These are phyloP conservation scores for Leucogyrophana mollusca DNA, from an alignment of 768 basidiomycete genomes.

Conservation along the genomic window DNA sequence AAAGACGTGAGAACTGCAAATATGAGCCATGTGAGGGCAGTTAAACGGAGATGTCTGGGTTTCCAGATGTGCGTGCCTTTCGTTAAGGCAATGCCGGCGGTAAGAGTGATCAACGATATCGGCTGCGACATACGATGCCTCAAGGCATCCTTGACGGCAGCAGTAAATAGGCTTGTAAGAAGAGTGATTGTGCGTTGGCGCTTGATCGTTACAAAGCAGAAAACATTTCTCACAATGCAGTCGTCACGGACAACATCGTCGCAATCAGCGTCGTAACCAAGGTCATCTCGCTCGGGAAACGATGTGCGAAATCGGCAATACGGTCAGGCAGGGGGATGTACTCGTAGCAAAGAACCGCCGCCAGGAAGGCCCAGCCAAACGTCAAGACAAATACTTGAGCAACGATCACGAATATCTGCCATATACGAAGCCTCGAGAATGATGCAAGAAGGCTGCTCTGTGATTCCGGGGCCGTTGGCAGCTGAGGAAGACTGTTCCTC, in stretches of 20 bases:
- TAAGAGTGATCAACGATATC: slow-evolving; percentile 6
- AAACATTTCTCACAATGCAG: background rate
- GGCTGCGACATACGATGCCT: slow-evolving; percentile 6
- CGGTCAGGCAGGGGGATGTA: background rate
- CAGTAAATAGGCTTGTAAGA: slow-evolving; percentile 3
- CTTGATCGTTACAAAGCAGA: background rate
- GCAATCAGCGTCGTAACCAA: slow-evolving; percentile 7
- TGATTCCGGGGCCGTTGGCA: no score
- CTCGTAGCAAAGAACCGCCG: background rate
- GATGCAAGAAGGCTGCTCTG: no score
- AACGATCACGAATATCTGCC: background rate
- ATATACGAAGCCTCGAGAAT: no score
- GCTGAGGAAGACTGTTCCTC: no score
- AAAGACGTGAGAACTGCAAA: slow-evolving; percentile 4
- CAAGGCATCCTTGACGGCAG: slow-evolving; percentile 10
- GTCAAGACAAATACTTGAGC: background rate
- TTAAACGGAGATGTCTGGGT: background rate
- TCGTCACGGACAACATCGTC: slow-evolving; percentile 1
- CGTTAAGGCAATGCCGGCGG: slow-evolving; percentile 4
- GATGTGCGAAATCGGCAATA: background rate
- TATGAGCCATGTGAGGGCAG: background rate
- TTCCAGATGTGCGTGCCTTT: slow-evolving; percentile 1
- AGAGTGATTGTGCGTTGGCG: background rate
- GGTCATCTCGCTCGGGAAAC: background rate
- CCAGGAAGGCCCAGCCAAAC: background rate